phyloP scores from a whole-genome alignment of 1,284 basidiomycete species.

The Volvariella volvacea region DNA sequence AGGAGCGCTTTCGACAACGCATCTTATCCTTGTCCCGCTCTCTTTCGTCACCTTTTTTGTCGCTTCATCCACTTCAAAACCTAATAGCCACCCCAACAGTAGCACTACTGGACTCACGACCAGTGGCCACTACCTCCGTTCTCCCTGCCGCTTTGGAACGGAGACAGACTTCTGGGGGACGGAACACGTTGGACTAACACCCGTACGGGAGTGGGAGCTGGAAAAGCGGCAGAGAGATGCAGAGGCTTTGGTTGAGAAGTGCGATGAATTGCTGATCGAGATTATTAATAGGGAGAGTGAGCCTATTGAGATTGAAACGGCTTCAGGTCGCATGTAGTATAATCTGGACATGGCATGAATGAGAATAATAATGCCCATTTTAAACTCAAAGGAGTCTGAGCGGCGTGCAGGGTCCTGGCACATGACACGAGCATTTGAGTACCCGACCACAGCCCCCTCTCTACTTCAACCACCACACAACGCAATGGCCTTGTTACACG shows the following conservation, averaged over 20 bases:
- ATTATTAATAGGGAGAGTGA: not conserved
- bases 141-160: conserved; percentile 46
- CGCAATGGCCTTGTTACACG: too few relatives aligned
- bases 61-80: conserved; percentile 10
- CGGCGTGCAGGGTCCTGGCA: too few relatives aligned
- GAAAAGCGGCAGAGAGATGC: conserved; percentile 35
- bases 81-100: conserved; percentile 3
- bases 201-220: conserved; percentile 46
- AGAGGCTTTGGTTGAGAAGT: conserved; percentile 42
- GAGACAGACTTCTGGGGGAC: conserved; percentile 49
- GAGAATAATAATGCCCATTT: too few relatives aligned
- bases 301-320: not conserved
- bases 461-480: too few relatives aligned
- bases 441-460: too few relatives aligned
- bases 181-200: conserved; percentile 40
- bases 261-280: conserved; percentile 30
- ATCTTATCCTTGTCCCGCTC: conserved; percentile 52
- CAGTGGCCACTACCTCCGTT: conserved; percentile 6
- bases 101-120: conserved; percentile 1
- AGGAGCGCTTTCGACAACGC: conserved; percentile 58
- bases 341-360: too few relatives aligned
- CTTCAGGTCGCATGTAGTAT: not conserved
- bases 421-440: too few relatives aligned
- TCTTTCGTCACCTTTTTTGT: conserved; percentile 33
- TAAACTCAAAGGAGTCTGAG: too few relatives aligned